Evolutionary conservation across 306 rosid genomes (phyloP), one percentile per base, ranked within the genome.

Genomic region (Pterocarpus macrocarpus): DNA sequence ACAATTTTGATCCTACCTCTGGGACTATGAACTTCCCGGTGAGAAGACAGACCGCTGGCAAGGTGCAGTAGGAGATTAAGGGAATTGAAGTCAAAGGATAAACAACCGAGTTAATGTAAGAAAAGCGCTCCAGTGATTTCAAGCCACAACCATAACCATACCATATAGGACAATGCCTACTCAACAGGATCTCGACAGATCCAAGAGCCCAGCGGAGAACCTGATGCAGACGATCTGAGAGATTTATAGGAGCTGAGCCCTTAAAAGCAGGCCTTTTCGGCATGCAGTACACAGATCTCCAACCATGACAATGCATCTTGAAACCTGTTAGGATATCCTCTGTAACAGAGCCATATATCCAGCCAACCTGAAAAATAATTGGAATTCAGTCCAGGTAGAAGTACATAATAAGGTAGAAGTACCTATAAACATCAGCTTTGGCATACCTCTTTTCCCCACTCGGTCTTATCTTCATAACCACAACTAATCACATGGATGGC

Each of bases 201-300:
- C 98, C 98, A 75, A 94, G 88, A 8, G 98, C 98, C 98, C 98
- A 94, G 1, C 98, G 94, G 49, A 94, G 98, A 53, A 94, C 98
- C 81, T 94, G 98, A 83, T 94, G 94, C 49, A 94, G 77, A 85
- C 98, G 92, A 83, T 94, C 98, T 0, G 98, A 90, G 71, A 94
- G 89, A 66, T 94, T 94, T 71, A 92, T 94, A 44, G 98, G 98
- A 84, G 98, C 98, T 5, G 98, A 94, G 80, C 98, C 98, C 86
- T 94, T 92, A 69, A 94, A 94, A 57, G 98, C 98, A 64, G 98
- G 90, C 78, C 94, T 86, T 83, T 89, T 92, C 2, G 98, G 98
- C 62, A 94, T 92, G 87, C 98, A 94, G 81, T 94, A 94, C 73
- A 94, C 97, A 2, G 98, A 94, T 84, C 97, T 83, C 98, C 98